Conservation (phyloP, 306 rosid species). For the Rubus parviflorus region DNA sequence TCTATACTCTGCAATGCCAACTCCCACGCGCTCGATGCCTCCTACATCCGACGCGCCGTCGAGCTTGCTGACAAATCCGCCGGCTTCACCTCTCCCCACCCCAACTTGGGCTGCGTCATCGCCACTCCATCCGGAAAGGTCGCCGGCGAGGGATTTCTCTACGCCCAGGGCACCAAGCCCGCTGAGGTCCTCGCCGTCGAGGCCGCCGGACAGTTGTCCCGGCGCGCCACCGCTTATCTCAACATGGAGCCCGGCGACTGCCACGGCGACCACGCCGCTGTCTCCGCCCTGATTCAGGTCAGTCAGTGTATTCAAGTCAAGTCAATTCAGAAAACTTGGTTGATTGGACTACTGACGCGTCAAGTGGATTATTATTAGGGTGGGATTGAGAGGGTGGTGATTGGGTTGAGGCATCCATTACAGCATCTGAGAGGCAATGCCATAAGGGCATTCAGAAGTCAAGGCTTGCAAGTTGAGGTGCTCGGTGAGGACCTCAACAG, state of each 20-base stretch:
- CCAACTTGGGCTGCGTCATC: slow-evolving; percentile 85
- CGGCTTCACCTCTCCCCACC: slow-evolving; percentile 86
- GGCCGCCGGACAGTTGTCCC: slow-evolving; percentile 50
- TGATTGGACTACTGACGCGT: too few species aligned
- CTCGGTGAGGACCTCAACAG: slow-evolving; percentile 80
- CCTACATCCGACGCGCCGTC: slow-evolving; percentile 62
- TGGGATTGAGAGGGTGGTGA: slow-evolving; percentile 77
- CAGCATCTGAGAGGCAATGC: slow-evolving; percentile 86
- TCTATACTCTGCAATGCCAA: slow-evolving; percentile 14
- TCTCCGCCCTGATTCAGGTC: slow-evolving; percentile 84
- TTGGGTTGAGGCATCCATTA: slow-evolving; percentile 90
- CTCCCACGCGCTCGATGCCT: slow-evolving; percentile 47
- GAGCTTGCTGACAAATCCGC: slow-evolving; percentile 71
- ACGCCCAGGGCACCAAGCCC: slow-evolving; percentile 79
- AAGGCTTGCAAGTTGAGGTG: slow-evolving; percentile 77
- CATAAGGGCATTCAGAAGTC: slow-evolving; percentile 65
- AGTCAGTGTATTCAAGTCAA: not conserved
- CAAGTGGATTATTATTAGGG: slow-evolving; percentile 40
- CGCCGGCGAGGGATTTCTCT: slow-evolving; percentile 83
- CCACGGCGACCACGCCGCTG: slow-evolving; percentile 74
- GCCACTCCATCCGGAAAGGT: slow-evolving; percentile 50
- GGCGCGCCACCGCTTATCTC: slow-evolving; percentile 68
- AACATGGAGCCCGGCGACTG: slow-evolving; percentile 95
- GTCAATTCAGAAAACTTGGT: too few species aligned
- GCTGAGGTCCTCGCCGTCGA: slow-evolving; percentile 81